Percentiles rank a stretch among this genome's conserved stretches.
These are phyloP conservation scores for Apodospora peruviana DNA, from an alignment of 495 filamentous ascomycete species.

Conservation along the genomic window DNA sequence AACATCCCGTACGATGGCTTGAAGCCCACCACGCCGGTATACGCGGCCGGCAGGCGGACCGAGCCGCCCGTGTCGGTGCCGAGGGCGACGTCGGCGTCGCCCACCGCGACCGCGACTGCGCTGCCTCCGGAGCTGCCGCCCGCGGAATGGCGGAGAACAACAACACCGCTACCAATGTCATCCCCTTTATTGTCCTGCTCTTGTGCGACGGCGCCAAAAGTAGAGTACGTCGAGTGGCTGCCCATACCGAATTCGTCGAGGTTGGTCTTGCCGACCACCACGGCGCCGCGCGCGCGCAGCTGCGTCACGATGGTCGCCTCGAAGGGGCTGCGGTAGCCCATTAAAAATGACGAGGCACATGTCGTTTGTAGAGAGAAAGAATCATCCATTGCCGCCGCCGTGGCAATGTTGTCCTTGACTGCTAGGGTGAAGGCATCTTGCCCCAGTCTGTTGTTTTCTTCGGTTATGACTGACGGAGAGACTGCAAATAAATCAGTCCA, in stretches of 20 bases:
- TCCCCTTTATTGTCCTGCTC: background rate
- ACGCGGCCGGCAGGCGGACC: conserved; percentile 86
- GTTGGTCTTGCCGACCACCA: conserved; percentile 76
- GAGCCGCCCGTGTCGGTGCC: conserved; percentile 96
- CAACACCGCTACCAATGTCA: conserved; percentile 40
- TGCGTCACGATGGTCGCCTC: conserved; percentile 72
- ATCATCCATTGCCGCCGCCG: conserved; percentile 37
- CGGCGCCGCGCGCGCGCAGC: conserved; percentile 59
- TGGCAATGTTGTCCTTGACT: conserved; percentile 90
- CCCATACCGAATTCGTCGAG: conserved; percentile 99
- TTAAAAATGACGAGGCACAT: conserved; percentile 72
- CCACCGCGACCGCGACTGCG: conserved; percentile 73
- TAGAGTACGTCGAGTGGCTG: conserved; percentile 74
- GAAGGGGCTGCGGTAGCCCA: conserved; percentile 67
- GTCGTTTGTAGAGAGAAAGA: conserved; percentile 75
- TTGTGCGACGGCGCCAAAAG: conserved; percentile 58
- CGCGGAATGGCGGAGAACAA: too few species aligned
- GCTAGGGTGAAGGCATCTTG: conserved; percentile 45
- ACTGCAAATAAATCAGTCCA: too few species aligned
- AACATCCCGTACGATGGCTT: conserved; percentile 71
- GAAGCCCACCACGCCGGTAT: conserved; percentile 80
- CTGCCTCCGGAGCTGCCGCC: conserved; percentile 95
- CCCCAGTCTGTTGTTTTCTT: background rate
- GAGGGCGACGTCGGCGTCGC: conserved; percentile 69
- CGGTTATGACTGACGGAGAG: background rate